Base-by-base conservation (phyloP, 1,284 basidiomycete species). In the Rhodofomes roseus region DNA sequence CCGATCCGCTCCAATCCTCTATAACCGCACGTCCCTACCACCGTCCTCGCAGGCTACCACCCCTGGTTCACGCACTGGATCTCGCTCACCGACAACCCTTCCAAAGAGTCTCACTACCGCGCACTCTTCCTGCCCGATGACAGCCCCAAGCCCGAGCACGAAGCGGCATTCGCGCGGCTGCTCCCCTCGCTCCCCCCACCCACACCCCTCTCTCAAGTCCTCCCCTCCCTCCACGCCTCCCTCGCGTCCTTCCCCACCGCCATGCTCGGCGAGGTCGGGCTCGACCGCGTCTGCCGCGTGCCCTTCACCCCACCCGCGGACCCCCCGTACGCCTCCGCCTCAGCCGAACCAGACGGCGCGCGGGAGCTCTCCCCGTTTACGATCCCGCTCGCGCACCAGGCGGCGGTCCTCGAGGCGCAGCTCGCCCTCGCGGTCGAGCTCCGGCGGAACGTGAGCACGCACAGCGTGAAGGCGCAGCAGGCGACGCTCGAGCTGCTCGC, bases 1-100 rank as follows among this genome's bases (percentile, higher is more conserved):
- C 53, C 31, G 31, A 5, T 4, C 34, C 27, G 27, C n/a, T 51
- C 39, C 39, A 23, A 23, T 27, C 16, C 25, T n/a, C n/a, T n/a
- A n/a, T n/a, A 23, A 36, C 44, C 40, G 14, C 34, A n/a, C 51
- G 25, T 29, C n/a, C 27, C 55, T 46, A 6, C 41, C 61, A 25
- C 53, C 51, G 44, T 46, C 3, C 34, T n/a, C 7, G 20, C 63
- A 92, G 90, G 92, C 20, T 85, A 90, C 66, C 92, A 94, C 70
- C 92, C 92, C 5, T 94, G 92, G 92, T 93, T 90, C 71, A 78
- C 84, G 2, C 85, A 93, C 70, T 79, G 78, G 66, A 89, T 94
- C 64, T 80, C 87, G 3, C 71, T 84, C 34, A 65, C 65, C 57
- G 56, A 31, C 22, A 58, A 57, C 36, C 37, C 66, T 63, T 75